phyloP scores from a whole-genome alignment of 2,329 filamentous ascomycete genomes.

The Aspergillus sp. region DNA sequence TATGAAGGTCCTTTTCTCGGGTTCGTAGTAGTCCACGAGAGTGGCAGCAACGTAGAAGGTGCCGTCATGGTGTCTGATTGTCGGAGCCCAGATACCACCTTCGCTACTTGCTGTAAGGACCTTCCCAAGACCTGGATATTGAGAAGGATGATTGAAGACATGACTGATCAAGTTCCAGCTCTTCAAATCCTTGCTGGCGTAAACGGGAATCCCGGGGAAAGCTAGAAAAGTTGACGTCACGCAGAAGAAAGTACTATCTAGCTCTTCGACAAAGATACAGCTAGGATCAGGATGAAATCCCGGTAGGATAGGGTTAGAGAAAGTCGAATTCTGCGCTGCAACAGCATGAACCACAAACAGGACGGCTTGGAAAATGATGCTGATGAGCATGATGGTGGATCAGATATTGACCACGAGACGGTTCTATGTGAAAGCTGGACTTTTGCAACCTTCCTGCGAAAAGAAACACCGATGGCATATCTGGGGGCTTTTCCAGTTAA shows the following conservation, averaged over 20 bases:
- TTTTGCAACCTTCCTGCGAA: too few relatives aligned
- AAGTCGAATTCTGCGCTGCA: neutral
- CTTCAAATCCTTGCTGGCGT: slow-evolving; percentile 44
- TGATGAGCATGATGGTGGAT: too few relatives aligned
- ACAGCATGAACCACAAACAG: too few relatives aligned
- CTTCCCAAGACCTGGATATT: slow-evolving; percentile 34
- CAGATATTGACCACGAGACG: too few relatives aligned
- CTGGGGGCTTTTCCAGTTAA: too few relatives aligned
- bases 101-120: slow-evolving; percentile 5
- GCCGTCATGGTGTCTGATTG: slow-evolving; percentile 41
- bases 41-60: slow-evolving; percentile 39
- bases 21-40: too few relatives aligned
- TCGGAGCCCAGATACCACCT: slow-evolving; percentile 43
- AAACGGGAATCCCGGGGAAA: slow-evolving; percentile 48
- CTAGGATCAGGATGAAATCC: slow-evolving; percentile 50
- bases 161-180: slow-evolving; percentile 5
- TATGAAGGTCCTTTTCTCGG: too few relatives aligned
- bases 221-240: slow-evolving; percentile 47
- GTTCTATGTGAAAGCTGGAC: too few relatives aligned
- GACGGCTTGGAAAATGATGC: too few relatives aligned
- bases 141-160: slow-evolving; percentile 25
- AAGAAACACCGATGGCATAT: too few relatives aligned
- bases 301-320: slow-evolving; percentile 22
- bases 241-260: slow-evolving; percentile 41
- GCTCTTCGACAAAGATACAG: slow-evolving; percentile 40